Percentiles rank a stretch among this genome's conserved stretches.
These are phyloP conservation scores for Allium fistulosum DNA, from an alignment of 106 monocot genomes.

Conservation along the genomic window DNA sequence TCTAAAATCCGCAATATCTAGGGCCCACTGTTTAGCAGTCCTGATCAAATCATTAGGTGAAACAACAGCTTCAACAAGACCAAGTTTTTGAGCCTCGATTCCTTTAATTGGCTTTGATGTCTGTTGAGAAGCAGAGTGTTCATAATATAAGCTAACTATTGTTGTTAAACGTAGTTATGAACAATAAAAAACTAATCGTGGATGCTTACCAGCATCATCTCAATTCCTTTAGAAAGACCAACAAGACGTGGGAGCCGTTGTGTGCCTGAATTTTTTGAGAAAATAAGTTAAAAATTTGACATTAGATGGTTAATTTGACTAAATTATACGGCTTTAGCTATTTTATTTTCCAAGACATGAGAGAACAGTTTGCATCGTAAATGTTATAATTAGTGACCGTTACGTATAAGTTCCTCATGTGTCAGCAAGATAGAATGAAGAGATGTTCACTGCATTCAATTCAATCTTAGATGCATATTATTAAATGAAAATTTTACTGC, in stretches of 20 bases:
- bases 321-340: no score
- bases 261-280: conserved; percentile 54
- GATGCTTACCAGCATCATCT: conserved; percentile 83
- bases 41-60: conserved; percentile 52
- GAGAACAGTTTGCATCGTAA: no score
- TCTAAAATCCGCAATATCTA: conserved; percentile 71
- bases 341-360: no score
- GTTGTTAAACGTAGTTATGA: no score
- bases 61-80: conserved; percentile 84
- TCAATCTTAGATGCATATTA: no score
- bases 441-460: no score
- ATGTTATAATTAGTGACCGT: no score
- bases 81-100: conserved; percentile 63
- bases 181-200: no score
- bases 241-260: conserved; percentile 95
- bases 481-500: no score
- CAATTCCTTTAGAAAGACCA: conserved; percentile 86
- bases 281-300: neutral
- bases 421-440: no score
- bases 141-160: no score
- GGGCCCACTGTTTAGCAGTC: conserved; percentile 69
- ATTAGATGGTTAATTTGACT: neutral
- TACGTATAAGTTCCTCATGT: no score
- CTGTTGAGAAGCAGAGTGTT: conserved; percentile 19
- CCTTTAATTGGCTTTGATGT: conserved; percentile 82